Percentiles rank a stretch among this genome's conserved stretches.
These are phyloP conservation scores for Dimargaris cristalligena DNA, from an alignment of 192 early-diverging fungal genomes.

Conservation along the genomic window DNA sequence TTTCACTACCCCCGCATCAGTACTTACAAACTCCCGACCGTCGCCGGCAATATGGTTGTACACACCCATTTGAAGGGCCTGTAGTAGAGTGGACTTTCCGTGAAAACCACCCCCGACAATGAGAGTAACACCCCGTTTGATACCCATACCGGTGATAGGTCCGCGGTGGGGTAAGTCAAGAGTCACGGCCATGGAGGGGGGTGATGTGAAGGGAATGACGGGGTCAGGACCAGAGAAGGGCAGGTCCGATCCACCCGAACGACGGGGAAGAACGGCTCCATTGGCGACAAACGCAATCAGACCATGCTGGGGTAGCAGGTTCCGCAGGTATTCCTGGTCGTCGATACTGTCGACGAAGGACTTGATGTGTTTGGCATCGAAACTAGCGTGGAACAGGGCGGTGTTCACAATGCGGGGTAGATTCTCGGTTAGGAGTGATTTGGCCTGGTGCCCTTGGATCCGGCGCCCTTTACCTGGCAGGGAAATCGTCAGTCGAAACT, in stretches of 20 bases:
- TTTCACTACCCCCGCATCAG: slow-evolving; percentile 19
- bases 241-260: slow-evolving; percentile 25
- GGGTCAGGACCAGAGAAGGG: slow-evolving; percentile 16
- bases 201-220: slow-evolving; percentile 25
- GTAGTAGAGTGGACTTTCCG: slow-evolving; percentile 39
- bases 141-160: slow-evolving; percentile 29
- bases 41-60: slow-evolving; percentile 39
- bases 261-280: slow-evolving; percentile 34
- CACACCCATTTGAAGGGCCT: slow-evolving; percentile 32
- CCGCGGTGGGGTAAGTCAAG: slow-evolving; percentile 31
- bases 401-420: slow-evolving; percentile 20
- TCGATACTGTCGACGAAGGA: slow-evolving; percentile 25
- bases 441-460: slow-evolving; percentile 23
- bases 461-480: slow-evolving; percentile 18
- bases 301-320: slow-evolving; percentile 16
- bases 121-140: slow-evolving; percentile 29
- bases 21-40: slow-evolving; percentile 35
- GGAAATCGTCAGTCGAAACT: background rate
- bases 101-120: slow-evolving; percentile 36
- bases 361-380: slow-evolving; percentile 15
- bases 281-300: slow-evolving; percentile 31
- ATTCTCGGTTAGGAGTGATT: slow-evolving; percentile 21
- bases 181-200: slow-evolving; percentile 16
- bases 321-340: slow-evolving; percentile 30
- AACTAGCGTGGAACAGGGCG: slow-evolving; percentile 16